A percentile compares a stretch with the other conserved stretches of the same genome.
Evolutionary conservation across 2,329 filamentous ascomycete genomes (phyloP).

Genomic region (Lecanosticta acicola): DNA sequence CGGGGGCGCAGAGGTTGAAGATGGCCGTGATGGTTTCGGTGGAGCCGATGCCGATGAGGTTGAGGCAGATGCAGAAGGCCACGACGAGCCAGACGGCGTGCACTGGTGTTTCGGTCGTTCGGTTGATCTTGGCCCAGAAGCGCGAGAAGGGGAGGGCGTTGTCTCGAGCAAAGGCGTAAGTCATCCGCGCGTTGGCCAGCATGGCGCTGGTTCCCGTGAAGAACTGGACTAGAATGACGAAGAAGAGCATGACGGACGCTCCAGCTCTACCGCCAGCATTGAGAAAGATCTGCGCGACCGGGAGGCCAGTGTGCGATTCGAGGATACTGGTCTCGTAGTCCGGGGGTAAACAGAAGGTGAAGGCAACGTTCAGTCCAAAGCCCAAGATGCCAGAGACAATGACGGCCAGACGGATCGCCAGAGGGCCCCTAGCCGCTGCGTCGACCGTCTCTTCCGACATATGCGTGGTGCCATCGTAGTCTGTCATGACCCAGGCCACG

Average conservation of each 20-base stretch:
- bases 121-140: constrained; percentile 39
- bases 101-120: constrained; percentile 54
- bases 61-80: constrained; percentile 48
- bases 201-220: constrained; percentile 61
- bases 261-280: constrained; percentile 46
- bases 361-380: constrained; percentile 58
- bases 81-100: constrained; percentile 62
- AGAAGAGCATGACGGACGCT: constrained; percentile 24
- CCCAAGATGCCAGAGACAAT: constrained; percentile 54
- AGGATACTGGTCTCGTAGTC: constrained; percentile 52
- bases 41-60: constrained; percentile 49
- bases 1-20: constrained; percentile 45
- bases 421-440: constrained; percentile 54
- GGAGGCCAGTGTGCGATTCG: constrained; percentile 53
- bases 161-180: constrained; percentile 38
- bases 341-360: constrained; percentile 56
- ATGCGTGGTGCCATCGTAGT: constrained; percentile 62
- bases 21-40: constrained; percentile 47
- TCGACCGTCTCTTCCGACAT: constrained; percentile 64
- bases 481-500: constrained; percentile 61
- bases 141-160: constrained; percentile 35
- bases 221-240: constrained; percentile 56
- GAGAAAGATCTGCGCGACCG: constrained; percentile 52
- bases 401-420: constrained; percentile 45
- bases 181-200: constrained; percentile 51